Base-by-base conservation (phyloP, 164 flowering plant species). In the Magnolia sinica region DNA sequence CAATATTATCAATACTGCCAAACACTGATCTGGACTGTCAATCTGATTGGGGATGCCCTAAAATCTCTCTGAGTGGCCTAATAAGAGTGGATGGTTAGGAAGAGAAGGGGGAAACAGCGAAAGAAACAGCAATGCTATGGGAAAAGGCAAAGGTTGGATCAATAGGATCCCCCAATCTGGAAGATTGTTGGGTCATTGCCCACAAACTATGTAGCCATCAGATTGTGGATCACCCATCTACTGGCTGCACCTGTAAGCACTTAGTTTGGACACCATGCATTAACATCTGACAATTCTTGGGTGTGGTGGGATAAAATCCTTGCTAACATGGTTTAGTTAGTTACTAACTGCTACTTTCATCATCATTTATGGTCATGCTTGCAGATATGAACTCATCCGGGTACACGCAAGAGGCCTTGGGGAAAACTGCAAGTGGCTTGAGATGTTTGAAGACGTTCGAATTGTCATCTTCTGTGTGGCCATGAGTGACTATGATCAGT, bases 361-460 rank as follows among this genome's bases (percentile, higher is more conserved):
- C 18, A 55, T 55, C 18, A 10, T 11, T 55, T 11, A 55, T 55
- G 61, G 50, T 37, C 64, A 13, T 76, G 70, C 31, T 68, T 37
- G 27, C 85, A 96, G 99, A 83, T 96, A 89, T 79, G 98, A 96
- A 77, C 89, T 96, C 23, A 87, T 95, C 18, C 88, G 95, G 80
- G 87, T 94, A 22, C 96, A 86, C 68, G 88, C 95, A 18, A 88
- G 87, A 83, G 89, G 95, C 66, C 86, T 92, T 55, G 93, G 92
- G 63, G 98, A 91, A 80, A 94, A 88, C 80, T 92, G 96, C 86
- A 96, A 96, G 85, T 94, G 97, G 99, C 77, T 96, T 52, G 94
- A 94, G 83, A 94, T 92, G 98, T 94, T 96, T 84, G 99, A 96
- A 85, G 99, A 96, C 77, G 91, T 91, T 68, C 87, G 94, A 20